Base-by-base conservation (phyloP, 768 basidiomycete genomes). In the Mycena polygramma region DNA sequence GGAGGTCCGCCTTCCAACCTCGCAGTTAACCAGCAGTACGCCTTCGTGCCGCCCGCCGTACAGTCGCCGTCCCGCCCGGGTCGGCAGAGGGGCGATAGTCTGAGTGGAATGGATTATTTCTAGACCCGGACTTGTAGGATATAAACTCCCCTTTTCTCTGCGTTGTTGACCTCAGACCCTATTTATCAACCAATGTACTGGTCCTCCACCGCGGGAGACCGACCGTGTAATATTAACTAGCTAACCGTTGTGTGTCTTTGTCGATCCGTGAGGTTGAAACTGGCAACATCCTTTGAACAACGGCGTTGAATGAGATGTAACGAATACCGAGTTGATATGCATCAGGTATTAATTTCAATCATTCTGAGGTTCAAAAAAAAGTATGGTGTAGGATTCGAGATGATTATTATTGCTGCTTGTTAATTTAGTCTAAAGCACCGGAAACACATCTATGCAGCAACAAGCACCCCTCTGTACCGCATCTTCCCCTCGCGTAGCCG, bases 401-500 rank as follows among this genome's bases (percentile, higher is more conserved):
- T 41, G 41, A 11, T 41, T 11, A 41, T 10, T 41, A 41, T 41
- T 41, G 30, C 30, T 30, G 30, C 30, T 30, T 6, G 30, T 30
- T 10, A 41, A 10, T 41, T 15, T 15, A 41, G 41, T 46, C 14
- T 46, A 15, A 46, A 15, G 7, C 7, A 46, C 45, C 14, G 19
- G 45, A 15, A 46, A 30, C 8, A 19, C 14, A 49, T 41, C n/a
- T 49, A 49, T 24, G 48, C 35, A 14, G 66, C 66, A 10, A 67
- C 57, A 45, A 68, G 66, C 22, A 68, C 67, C 15, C 30, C 67
- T 62, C 60, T 46, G n/a, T 68, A 68, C 14, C 67, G 35, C 43
- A 68, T 57, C 48, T 68, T 68, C 20, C 67, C 67, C 9, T 63
- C 54, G 9, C 67, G 53, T n/a, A 68, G 19, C 0, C 24, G 11